These are phyloP conservation scores for Omphalea diandra DNA, from an alignment of 441 rosid genomes.

Conservation along the genomic window DNA sequence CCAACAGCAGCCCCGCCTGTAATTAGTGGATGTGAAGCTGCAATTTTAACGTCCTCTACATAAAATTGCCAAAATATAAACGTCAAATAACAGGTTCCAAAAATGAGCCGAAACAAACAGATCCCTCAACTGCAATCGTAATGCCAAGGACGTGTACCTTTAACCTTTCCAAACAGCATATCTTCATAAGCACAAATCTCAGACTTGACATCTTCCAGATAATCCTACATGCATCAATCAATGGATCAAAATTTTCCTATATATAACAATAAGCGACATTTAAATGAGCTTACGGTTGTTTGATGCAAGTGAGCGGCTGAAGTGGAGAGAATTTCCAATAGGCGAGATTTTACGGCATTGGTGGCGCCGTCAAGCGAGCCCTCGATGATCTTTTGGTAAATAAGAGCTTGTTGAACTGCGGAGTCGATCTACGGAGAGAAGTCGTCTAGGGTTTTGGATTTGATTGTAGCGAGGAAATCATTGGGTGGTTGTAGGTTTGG, in stretches of 20 bases:
- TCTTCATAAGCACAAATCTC: conserved; percentile 57
- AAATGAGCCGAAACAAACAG: background rate
- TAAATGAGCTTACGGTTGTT: conserved; percentile 51
- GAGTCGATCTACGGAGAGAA: conserved; percentile 64
- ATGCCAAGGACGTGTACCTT: conserved; percentile 42
- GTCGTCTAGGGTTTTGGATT: conserved; percentile 46
- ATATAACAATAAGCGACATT: background rate
- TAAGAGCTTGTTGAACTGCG: conserved; percentile 55
- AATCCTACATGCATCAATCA: conserved; percentile 42
- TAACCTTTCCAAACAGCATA: conserved; percentile 53
- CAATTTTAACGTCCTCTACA: conserved; percentile 68
- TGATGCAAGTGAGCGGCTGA: conserved; percentile 63
- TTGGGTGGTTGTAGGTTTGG: conserved; percentile 19
- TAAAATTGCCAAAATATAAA: conserved; percentile 12
- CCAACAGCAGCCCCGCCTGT: conserved; percentile 55
- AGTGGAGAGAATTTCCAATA: conserved; percentile 62
- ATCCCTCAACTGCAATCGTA: background rate
- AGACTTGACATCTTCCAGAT: conserved; percentile 49
- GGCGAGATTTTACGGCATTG: conserved; percentile 54
- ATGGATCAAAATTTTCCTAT: background rate
- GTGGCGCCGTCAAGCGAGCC: conserved; percentile 49
- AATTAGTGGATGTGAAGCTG: conserved; percentile 60
- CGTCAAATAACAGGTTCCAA: background rate
- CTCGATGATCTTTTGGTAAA: conserved; percentile 46
- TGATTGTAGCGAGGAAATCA: conserved; percentile 23